A percentile compares a stretch with the other conserved stretches of the same genome.
Evolutionary conservation across 129 eudicot species (phyloP).

Genomic region (Helianthus tuberosus): DNA sequence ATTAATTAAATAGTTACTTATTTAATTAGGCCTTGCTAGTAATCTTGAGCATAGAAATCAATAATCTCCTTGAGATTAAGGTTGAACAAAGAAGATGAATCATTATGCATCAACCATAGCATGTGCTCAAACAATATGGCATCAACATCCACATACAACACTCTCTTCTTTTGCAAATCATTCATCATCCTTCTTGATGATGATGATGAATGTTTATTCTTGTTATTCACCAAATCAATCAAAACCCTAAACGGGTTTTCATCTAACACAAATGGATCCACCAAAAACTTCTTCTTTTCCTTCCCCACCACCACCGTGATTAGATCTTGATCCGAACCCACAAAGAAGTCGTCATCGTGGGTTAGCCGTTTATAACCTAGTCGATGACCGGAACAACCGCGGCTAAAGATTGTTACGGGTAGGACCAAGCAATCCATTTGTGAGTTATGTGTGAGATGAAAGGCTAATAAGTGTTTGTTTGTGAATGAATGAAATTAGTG

Average conservation of each 20-base stretch:
- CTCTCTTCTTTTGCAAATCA: constrained; percentile 43
- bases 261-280: constrained; percentile 65
- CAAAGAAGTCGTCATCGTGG: constrained; percentile 28
- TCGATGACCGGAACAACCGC: constrained; percentile 49
- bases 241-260: constrained; percentile 70
- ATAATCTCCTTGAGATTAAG: constrained; percentile 70
- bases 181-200: constrained; percentile 13
- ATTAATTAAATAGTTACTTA: not conserved
- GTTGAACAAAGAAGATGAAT: constrained; percentile 61
- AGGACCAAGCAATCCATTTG: constrained; percentile 63
- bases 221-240: constrained; percentile 55
- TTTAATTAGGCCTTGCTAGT: constrained; percentile 19
- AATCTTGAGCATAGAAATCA: constrained; percentile 79
- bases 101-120: constrained; percentile 88
- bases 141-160: constrained; percentile 76
- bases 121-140: constrained; percentile 81
- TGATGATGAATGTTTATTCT: constrained; percentile 21
- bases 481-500: constrained; percentile 6
- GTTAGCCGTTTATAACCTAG: constrained; percentile 45
- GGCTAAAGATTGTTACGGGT: constrained; percentile 53
- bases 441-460: not conserved
- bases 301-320: constrained; percentile 69
- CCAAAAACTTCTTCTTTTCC: constrained; percentile 64
- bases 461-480: not conserved
- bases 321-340: constrained; percentile 44